Percentiles rank a stretch among this genome's conserved stretches.
Conservation (phyloP, 148 eudicot species). For the Rhododendron henanense region DNA sequence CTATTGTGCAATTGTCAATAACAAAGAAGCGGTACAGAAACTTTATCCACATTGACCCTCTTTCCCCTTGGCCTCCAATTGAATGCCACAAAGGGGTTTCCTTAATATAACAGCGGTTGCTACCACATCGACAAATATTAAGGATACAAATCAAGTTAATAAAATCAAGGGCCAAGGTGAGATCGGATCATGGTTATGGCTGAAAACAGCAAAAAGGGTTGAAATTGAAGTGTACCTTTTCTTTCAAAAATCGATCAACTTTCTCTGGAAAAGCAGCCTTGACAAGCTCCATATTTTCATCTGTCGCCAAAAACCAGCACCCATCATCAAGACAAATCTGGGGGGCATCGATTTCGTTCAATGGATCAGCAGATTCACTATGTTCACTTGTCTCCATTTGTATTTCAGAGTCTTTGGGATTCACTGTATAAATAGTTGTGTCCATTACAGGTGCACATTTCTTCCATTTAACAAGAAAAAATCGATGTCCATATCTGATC, state of each 20-base stretch:
- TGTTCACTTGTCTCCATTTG: constrained; percentile 22
- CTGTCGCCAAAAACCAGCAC: constrained; percentile 51
- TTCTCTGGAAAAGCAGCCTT: constrained; percentile 68
- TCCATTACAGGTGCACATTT: constrained; percentile 28
- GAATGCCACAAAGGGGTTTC: not conserved
- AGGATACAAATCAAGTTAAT: not conserved
- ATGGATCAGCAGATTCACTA: constrained; percentile 31
- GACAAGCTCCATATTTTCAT: constrained; percentile 81
- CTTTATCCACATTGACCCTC: not conserved
- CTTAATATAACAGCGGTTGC: not conserved
- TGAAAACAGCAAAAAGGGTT: not conserved
- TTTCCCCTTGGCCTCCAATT: not conserved
- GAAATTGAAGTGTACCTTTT: constrained; percentile 39
- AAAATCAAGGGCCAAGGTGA: not conserved
- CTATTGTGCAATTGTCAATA: not conserved
- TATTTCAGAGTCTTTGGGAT: constrained; percentile 32
- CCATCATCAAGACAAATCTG: constrained; percentile 51
- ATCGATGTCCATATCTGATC: constrained; percentile 58
- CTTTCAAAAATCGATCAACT: constrained; percentile 43
- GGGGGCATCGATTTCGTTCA: constrained; percentile 58
- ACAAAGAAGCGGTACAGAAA: not conserved
- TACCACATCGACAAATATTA: not conserved
- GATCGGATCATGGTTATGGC: not conserved
- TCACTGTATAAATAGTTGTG: constrained; percentile 13
- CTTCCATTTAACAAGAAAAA: constrained; percentile 77